Evolutionary conservation across 2,329 filamentous ascomycete genomes (phyloP), one percentile per base, ranked within the genome.

Genomic region (Plenodomus biglobosus): DNA sequence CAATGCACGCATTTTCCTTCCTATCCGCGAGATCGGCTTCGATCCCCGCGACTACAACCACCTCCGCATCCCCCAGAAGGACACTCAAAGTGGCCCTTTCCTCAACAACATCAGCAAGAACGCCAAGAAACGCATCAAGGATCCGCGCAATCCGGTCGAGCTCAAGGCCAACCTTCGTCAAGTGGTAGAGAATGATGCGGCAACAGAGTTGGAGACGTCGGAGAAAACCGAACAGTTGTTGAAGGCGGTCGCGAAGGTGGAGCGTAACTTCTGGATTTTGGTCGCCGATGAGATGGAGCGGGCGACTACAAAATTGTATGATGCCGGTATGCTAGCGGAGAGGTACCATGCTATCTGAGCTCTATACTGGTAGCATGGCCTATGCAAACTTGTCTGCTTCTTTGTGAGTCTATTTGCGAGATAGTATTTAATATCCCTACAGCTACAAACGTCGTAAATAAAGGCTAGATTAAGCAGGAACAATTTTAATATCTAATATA

Each of bases 221-320:
- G 59, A 61, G 21, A 54, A 55, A 50, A 59, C 65, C 16, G 50
- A 61, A 42, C 20, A 57, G 46, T 54, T 73, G 1, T 50, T 69
- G 36, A 24, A 61, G 15, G 68, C 69, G 13, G 66, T 70, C 7
- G 56, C 48, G 0, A 63, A 51, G 22, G 59, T 68, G 6, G 51
- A 64, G 39, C 38, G 61, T 1, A 61, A 67, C 27, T 68, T 68
- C 27, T 73, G 68, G 69, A 48, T 43, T 4, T 47, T 53, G 16
- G 67, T 72, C 0, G 65, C 65, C 13, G 64, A 69, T 53, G 62
- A 66, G 52, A 38, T 71, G 53, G 64, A 70, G 58, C 40, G 62
- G 37, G 39, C 40, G 8, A 61, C 46, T 13, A 59, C 59, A 1
- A 65, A 50, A 44, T 36, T 62, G 21, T 65, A 64, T 42, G 54